Base-by-base conservation (phyloP, 768 basidiomycete species). In the Rhizopogon vinicolor region DNA sequence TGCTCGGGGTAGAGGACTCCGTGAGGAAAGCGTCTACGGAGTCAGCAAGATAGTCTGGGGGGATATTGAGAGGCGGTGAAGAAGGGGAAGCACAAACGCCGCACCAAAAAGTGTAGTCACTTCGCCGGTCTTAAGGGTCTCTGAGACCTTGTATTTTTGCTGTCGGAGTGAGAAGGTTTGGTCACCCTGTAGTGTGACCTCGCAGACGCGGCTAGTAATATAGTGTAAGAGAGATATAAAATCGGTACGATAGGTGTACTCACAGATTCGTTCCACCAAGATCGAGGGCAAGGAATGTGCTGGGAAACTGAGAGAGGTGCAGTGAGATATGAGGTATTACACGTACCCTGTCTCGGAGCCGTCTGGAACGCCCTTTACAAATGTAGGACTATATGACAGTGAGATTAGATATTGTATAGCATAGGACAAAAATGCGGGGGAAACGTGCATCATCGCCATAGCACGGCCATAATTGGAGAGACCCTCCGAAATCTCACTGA, bases 221-320 rank as follows among this genome's bases (percentile, higher is more conserved):
- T 33, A 43, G 4, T 22, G 55, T 31, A 53, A 46, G 16, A 16
- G 7, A 12, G 14, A 51, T 41, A 50, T 29, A 41, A 9, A 37
- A 14, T 18, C 42, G 5, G 7, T 7, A 37, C 7, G 1, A 37
- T n/a, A 2, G 5, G 9, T 18, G 9, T 44, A 77, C 89, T 68
- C 72, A 97, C 90, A 99, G 80, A 68, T 99, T 99, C 22, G 97
- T 99, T 54, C 97, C 97, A 41, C 97, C 97, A 18, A 99, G 82
- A 75, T 99, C 96, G 18, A 98, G 80, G 4, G 97, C 95, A 52
- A 98, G 83, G 73, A 97, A 99, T 6, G 93, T 96, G 44, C 94
- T 97, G 63, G 48, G 50, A 50, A 55, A 44, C 31, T 28, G 12
- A 52, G 35, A 41, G 14, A 37, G 35, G 9, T 37, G 48, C 5